Percentiles rank a stretch among this genome's conserved stretches.
phyloP scores from a whole-genome alignment of 768 basidiomycete genomes.

The Postia placenta region DNA sequence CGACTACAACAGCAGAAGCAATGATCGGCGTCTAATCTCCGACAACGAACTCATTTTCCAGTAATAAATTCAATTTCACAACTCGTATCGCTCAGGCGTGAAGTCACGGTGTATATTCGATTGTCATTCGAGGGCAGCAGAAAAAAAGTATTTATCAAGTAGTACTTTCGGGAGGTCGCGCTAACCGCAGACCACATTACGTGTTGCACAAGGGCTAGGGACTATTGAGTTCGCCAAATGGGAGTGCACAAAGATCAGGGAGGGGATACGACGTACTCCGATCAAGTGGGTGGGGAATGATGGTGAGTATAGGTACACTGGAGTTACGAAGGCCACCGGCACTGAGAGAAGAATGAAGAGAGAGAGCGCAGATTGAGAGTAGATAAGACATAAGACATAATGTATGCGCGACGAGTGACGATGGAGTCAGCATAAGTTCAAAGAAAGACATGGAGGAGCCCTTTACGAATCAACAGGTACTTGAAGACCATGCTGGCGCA shows the following conservation, averaged over 20 bases:
- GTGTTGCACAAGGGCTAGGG: neutral
- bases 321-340: slow-evolving; percentile 38
- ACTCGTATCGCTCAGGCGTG: too few relatives aligned
- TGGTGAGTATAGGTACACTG: slow-evolving; percentile 28
- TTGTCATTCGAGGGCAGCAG: too few relatives aligned
- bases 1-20: too few relatives aligned
- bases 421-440: slow-evolving; percentile 20
- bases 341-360: neutral
- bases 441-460: slow-evolving; percentile 1
- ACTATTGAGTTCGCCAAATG: neutral
- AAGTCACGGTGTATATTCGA: too few relatives aligned
- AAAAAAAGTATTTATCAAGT: too few relatives aligned
- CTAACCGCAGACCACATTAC: neutral
- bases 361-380: neutral
- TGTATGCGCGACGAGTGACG: slow-evolving; percentile 14
- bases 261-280: slow-evolving; percentile 51
- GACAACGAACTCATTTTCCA: too few relatives aligned
- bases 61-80: too few relatives aligned
- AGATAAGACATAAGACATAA: slow-evolving; percentile 16
- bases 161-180: neutral
- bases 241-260: neutral
- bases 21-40: too few relatives aligned
- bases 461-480: slow-evolving; percentile 31
- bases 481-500: slow-evolving; percentile 51
- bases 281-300: slow-evolving; percentile 39